phyloP scores from a whole-genome alignment of 208 protist genomes.

The Balamuthia mandrillaris region DNA sequence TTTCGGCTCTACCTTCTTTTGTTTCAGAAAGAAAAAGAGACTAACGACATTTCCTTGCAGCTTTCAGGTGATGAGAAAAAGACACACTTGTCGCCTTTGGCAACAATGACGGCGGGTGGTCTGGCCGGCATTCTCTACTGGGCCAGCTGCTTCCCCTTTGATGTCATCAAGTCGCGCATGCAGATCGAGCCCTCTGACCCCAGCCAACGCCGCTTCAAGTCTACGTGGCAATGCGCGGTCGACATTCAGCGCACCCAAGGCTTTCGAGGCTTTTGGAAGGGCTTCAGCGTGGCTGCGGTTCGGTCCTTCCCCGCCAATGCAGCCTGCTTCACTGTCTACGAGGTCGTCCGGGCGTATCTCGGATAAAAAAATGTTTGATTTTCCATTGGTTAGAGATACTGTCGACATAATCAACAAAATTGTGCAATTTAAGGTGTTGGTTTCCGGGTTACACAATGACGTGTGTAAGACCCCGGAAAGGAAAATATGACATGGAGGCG shows the following conservation, averaged over 20 bases:
- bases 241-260: slow-evolving; percentile 19
- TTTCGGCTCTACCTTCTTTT: not conserved
- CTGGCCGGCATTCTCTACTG: slow-evolving; percentile 66
- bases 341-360: slow-evolving; percentile 45
- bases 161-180: slow-evolving; percentile 39
- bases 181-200: slow-evolving; percentile 55
- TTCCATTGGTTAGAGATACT: too few relatives aligned
- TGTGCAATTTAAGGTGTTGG: too few relatives aligned
- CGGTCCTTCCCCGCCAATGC: slow-evolving; percentile 74
- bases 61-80: slow-evolving; percentile 34
- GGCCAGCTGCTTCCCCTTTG: slow-evolving; percentile 46
- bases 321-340: slow-evolving; percentile 70
- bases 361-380: too few relatives aligned
- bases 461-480: too few relatives aligned
- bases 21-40: not conserved
- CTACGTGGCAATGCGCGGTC: not conserved
- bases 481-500: too few relatives aligned
- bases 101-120: slow-evolving; percentile 57
- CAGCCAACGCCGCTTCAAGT: slow-evolving; percentile 24
- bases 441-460: too few relatives aligned
- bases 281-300: slow-evolving; percentile 63
- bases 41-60: not conserved
- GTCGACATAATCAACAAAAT: too few relatives aligned
- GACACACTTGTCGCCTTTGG: not conserved
- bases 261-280: slow-evolving; percentile 41